Conservation (phyloP, 2,329 filamentous ascomycete species). For the Epichloe scottii region DNA sequence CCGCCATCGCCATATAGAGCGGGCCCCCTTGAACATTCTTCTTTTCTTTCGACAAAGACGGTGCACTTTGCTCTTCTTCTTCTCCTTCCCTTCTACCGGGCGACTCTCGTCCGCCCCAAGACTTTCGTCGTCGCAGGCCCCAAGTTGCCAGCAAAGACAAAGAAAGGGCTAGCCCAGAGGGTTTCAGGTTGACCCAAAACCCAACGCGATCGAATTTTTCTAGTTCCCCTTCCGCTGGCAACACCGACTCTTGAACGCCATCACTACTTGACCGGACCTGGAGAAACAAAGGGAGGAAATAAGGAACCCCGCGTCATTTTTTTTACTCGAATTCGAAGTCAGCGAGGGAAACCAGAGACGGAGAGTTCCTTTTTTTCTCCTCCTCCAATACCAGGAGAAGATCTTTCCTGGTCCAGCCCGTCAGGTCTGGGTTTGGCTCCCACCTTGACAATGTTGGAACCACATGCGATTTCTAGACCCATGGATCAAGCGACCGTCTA, state of each 20-base stretch:
- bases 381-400: neutral
- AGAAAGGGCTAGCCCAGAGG: too few relatives aligned
- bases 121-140: too few relatives aligned
- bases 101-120: too few relatives aligned
- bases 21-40: too few relatives aligned
- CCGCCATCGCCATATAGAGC: too few relatives aligned
- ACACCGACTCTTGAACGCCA: neutral
- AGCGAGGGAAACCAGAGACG: neutral
- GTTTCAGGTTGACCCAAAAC: neutral
- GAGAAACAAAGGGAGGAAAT: neutral
- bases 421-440: neutral
- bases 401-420: neutral
- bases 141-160: too few relatives aligned
- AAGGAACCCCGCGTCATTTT: neutral
- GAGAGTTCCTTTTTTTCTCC: neutral
- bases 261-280: neutral
- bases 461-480: constrained; percentile 19
- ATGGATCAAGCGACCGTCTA: constrained; percentile 28
- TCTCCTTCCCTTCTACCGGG: too few relatives aligned
- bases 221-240: neutral
- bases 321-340: neutral
- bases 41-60: too few relatives aligned
- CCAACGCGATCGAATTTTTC: neutral
- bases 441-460: constrained; percentile 18
- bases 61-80: too few relatives aligned